A percentile compares a stretch with the other conserved stretches of the same genome.
Evolutionary conservation across 2,329 filamentous ascomycete genomes (phyloP).

Genomic region (Ascochyta lentis): DNA sequence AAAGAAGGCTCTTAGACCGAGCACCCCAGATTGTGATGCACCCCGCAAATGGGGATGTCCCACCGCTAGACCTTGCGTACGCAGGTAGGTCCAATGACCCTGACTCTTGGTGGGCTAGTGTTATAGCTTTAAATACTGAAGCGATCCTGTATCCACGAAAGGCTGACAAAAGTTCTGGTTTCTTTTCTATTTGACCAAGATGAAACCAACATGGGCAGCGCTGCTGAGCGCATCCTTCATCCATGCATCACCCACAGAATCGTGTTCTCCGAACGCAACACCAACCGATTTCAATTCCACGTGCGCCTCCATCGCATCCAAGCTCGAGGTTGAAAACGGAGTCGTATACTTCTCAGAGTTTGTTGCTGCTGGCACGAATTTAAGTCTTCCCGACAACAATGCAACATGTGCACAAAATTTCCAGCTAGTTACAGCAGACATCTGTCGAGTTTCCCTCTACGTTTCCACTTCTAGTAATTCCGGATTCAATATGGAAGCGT

Average conservation of each 20-base stretch:
- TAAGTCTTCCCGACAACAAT: slow-evolving; percentile 49
- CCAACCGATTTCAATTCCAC: slow-evolving; percentile 26
- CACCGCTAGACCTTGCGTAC: background rate
- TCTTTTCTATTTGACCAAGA: slow-evolving; percentile 9
- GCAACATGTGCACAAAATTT: slow-evolving; percentile 47
- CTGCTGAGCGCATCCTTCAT: slow-evolving; percentile 13
- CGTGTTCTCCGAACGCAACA: background rate
- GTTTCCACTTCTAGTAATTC: slow-evolving; percentile 50
- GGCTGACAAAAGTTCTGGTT: background rate
- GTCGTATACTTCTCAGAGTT: slow-evolving; percentile 48
- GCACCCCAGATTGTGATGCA: slow-evolving; percentile 4
- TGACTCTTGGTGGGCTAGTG: background rate
- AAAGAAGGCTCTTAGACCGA: background rate
- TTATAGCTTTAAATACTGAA: slow-evolving; percentile 1
- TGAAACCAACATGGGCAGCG: slow-evolving; percentile 24
- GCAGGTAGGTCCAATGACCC: background rate
- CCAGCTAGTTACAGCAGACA: slow-evolving; percentile 44
- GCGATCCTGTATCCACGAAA: background rate
- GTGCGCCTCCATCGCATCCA: slow-evolving; percentile 39
- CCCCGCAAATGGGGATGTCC: background rate
- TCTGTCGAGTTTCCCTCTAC: slow-evolving; percentile 51
- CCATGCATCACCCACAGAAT: background rate
- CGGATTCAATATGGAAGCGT: slow-evolving; percentile 54
- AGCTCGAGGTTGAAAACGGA: slow-evolving; percentile 42
- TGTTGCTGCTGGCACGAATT: slow-evolving; percentile 51